These are phyloP conservation scores for Mallotus nudiflorus DNA, from an alignment of 345 rosid genomes.

Conservation along the genomic window DNA sequence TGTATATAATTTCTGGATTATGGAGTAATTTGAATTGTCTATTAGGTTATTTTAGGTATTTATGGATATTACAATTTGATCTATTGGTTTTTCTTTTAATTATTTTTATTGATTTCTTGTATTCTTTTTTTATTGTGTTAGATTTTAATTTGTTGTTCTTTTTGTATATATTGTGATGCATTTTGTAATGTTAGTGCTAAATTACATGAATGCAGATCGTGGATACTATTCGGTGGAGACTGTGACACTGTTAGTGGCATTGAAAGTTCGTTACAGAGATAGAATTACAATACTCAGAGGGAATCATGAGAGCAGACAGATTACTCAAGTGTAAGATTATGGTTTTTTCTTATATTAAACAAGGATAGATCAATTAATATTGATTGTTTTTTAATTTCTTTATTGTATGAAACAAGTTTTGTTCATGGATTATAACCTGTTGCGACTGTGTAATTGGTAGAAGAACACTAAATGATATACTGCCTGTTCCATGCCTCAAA, in stretches of 20 bases:
- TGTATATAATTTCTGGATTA: background rate
- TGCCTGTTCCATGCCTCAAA: background rate
- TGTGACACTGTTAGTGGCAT: conserved; percentile 89
- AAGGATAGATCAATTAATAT: background rate
- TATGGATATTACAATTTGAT: too few relatives aligned
- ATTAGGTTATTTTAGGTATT: background rate
- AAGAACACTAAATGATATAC: background rate
- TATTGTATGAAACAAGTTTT: background rate
- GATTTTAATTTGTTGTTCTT: background rate
- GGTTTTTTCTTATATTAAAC: background rate
- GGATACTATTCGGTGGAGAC: conserved; percentile 99
- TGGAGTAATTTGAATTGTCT: background rate
- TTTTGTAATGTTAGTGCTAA: conserved; percentile 15
- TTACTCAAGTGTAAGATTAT: conserved; percentile 94
- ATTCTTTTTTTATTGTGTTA: conserved; percentile 6
- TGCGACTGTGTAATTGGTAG: background rate
- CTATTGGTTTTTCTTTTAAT: too few relatives aligned
- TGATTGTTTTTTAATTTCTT: background rate
- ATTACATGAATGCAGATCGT: conserved; percentile 69
- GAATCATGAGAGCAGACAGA: conserved; percentile 98
- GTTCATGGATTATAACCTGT: background rate
- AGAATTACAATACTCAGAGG: conserved; percentile 94
- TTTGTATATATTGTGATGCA: too few relatives aligned
- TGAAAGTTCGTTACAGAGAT: conserved; percentile 96
- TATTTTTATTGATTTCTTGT: background rate